phyloP scores from a whole-genome alignment of 1,284 basidiomycete genomes.

The Malassezia psittaci region DNA sequence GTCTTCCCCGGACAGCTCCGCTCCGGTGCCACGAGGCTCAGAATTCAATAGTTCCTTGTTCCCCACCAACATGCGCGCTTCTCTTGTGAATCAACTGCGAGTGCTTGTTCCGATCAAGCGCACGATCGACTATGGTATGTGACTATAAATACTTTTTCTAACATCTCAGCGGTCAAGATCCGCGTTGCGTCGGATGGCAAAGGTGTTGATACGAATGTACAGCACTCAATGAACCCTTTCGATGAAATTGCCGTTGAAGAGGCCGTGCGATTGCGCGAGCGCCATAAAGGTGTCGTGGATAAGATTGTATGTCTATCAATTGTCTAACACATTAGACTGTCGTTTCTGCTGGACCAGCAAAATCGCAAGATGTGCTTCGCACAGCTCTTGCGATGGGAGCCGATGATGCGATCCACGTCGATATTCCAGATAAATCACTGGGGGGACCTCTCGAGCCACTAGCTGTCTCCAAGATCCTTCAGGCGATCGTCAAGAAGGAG shows the following conservation, averaged over 20 bases:
- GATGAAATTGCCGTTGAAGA: slow-evolving; percentile 73
- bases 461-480: slow-evolving; percentile 72
- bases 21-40: neutral
- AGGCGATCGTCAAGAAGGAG: slow-evolving; percentile 64
- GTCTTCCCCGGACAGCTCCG: slow-evolving; percentile 15
- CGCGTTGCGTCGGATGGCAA: slow-evolving; percentile 45
- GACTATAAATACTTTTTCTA: neutral
- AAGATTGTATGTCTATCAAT: slow-evolving; percentile 31
- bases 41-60: neutral
- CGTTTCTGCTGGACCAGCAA: slow-evolving; percentile 82
- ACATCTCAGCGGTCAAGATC: slow-evolving; percentile 40
- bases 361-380: slow-evolving; percentile 78
- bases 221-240: slow-evolving; percentile 51
- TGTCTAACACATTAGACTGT: slow-evolving; percentile 51
- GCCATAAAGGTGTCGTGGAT: slow-evolving; percentile 54
- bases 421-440: slow-evolving; percentile 57
- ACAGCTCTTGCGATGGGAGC: slow-evolving; percentile 97
- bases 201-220: slow-evolving; percentile 46
- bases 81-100: slow-evolving; percentile 42
- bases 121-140: slow-evolving; percentile 45
- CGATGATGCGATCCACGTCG: slow-evolving; percentile 82
- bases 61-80: slow-evolving; percentile 31
- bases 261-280: slow-evolving; percentile 81
- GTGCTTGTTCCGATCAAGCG: slow-evolving; percentile 47
- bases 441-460: slow-evolving; percentile 66